A percentile compares a stretch with the other conserved stretches of the same genome.
Conservation (phyloP, 2,329 filamentous ascomycete species). For the Thelonectria olida region DNA sequence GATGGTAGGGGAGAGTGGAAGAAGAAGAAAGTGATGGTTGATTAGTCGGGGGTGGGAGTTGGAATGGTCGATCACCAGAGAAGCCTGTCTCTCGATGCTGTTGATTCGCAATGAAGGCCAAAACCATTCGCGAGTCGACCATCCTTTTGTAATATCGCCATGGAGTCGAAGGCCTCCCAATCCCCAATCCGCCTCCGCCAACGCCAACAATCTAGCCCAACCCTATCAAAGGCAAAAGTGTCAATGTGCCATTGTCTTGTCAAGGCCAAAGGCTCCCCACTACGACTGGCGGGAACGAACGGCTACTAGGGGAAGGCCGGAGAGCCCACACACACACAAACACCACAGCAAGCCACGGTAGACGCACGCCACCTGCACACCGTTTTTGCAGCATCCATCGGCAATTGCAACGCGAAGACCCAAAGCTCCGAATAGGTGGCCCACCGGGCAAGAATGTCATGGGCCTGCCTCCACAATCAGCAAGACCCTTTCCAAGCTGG, state of each 20-base stretch:
- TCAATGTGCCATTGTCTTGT: conserved; percentile 33
- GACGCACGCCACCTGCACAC: background rate
- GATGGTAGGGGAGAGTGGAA: background rate
- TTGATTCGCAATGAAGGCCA: conserved; percentile 7
- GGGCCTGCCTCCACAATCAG: conserved; percentile 34
- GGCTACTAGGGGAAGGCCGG: conserved; percentile 34
- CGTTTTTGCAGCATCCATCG: too few relatives aligned
- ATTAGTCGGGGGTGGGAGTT: background rate
- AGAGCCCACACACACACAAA: conserved; percentile 18
- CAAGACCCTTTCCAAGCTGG: conserved; percentile 37
- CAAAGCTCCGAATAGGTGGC: too few relatives aligned
- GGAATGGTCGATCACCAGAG: conserved; percentile 24
- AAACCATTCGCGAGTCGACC: conserved; percentile 27
- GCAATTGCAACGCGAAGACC: conserved; percentile 26
- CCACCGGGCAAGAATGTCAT: conserved; percentile 30
- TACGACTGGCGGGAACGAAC: conserved; percentile 37
- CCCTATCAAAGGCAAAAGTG: conserved; percentile 33
- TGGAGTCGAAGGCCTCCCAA: conserved; percentile 40
- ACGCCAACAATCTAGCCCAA: conserved; percentile 17
- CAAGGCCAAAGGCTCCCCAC: conserved; percentile 29
- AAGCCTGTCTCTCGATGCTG: conserved; percentile 40
- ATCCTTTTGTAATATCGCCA: conserved; percentile 45
- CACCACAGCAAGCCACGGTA: background rate
- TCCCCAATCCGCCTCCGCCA: conserved; percentile 24
- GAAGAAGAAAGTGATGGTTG: background rate